Base-by-base conservation (phyloP, 345 rosid species). In the Rhodomyrtus tomentosa region DNA sequence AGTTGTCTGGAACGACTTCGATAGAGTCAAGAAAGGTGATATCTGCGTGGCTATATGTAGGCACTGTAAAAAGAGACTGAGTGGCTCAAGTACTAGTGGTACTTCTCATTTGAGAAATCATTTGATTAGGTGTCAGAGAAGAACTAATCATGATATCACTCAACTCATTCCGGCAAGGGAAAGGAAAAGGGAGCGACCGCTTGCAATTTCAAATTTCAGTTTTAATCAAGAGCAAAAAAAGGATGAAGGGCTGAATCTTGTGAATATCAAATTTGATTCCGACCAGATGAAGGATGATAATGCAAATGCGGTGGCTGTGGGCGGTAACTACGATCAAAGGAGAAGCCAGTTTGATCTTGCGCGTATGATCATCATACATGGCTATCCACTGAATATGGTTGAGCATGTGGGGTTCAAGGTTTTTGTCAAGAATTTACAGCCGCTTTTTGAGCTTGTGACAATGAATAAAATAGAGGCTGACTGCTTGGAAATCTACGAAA, bases 1-100 rank as follows among this genome's bases (percentile, higher is more conserved):
- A 86, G 92, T 91, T 29, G 98, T 95, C 48, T 95, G 98, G 98
- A 95, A 93, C 72, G 98, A 95, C 89, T 95, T 94, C 51, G 98
- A 95, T 85, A 88, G 95, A 85, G 92, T 93, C 36, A 94, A 92
- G 85, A 93, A 91, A 85, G 98, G 96, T 3, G 98, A 95, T 9
- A 90, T 87, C 7, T 91, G 84, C 80, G 89, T 93, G 24, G 98
- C 98, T 52, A 89, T 95, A 84, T 95, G 98, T 87, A 90, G 94
- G 89, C 98, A 94, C 79, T 95, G 98, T 85, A 92, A 94, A 86
- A 95, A 92, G 88, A 88, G 89, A 40, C 94, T 95, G 48, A 95
- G 96, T 76, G 98, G 96, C 51, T 95, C 98, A 2, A 94, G 98
- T 81, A 89, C 95, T 20, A 94, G 98, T 45, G 98, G 98, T 25